phyloP scores from a whole-genome alignment of 2,329 filamentous ascomycete species.

The Fusarium chlamydosporum region DNA sequence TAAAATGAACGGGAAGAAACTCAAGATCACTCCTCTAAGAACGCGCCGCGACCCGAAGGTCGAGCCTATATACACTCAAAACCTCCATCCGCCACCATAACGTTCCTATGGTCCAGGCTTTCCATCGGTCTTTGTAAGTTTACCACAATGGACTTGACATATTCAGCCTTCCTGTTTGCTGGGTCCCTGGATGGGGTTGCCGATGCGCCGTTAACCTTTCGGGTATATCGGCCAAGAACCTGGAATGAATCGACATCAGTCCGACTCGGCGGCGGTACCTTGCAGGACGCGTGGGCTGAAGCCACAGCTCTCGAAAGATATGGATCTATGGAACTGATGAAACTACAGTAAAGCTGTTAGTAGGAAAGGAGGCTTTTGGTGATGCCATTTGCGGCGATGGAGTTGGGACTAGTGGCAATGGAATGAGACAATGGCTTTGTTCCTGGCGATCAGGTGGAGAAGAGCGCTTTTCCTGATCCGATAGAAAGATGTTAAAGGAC shows the following conservation, averaged over 20 bases:
- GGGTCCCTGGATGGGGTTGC: background rate
- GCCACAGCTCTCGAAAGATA: background rate
- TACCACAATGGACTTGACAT: background rate
- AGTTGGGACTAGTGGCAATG: conserved; percentile 8
- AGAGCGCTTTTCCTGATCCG: conserved; percentile 16
- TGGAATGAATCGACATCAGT: conserved; percentile 25
- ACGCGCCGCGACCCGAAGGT: background rate
- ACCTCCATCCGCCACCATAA: background rate
- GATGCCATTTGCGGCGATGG: conserved; percentile 28
- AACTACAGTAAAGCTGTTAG: background rate
- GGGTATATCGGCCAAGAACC: conserved; percentile 3
- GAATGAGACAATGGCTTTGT: conserved; percentile 34
- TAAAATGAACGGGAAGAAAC: conserved; percentile 1
- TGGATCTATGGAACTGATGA: fast-evolving
- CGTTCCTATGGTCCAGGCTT: conserved; percentile 7
- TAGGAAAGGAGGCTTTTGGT: conserved; percentile 14
- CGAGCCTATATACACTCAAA: conserved; percentile 29
- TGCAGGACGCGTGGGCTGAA: background rate
- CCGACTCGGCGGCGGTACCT: conserved; percentile 7
- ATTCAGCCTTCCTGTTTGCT: background rate
- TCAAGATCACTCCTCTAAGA: background rate
- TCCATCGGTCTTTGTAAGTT: background rate
- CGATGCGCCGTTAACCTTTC: conserved; percentile 36
- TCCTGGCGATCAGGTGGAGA: conserved; percentile 11
- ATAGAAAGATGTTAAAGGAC: background rate